Conservation (phyloP, 163 green algal genomes). For the Chloromonas sp. region DNA sequence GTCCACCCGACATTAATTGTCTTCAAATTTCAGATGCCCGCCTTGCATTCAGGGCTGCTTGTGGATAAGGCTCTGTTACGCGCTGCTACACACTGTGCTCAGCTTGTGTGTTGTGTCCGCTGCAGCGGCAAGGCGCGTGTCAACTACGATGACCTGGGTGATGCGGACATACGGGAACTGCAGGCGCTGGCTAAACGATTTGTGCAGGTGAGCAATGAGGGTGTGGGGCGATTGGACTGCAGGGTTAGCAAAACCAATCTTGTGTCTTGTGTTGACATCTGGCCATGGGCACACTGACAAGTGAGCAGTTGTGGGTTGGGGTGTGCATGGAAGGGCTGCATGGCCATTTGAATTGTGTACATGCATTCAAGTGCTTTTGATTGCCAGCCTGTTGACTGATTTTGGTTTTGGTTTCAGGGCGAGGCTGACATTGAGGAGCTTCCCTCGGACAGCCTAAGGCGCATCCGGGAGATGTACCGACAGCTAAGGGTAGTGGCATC, state of each 20-base stretch:
- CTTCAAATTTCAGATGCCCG: no score
- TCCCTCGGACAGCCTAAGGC: conserved; percentile 53
- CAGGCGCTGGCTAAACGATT: conserved; percentile 33
- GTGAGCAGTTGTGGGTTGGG: not conserved
- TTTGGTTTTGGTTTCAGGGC: conserved; percentile 11
- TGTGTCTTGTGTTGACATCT: not conserved
- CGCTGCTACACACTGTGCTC: no score
- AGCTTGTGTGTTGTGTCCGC: not conserved
- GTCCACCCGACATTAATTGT: no score
- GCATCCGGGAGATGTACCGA: conserved; percentile 59
- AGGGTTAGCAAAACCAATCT: not conserved
- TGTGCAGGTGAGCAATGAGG: conserved; percentile 14
- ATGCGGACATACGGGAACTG: conserved; percentile 49
- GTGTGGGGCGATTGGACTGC: not conserved
- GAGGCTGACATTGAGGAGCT: conserved; percentile 52
- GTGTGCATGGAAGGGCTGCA: not conserved
- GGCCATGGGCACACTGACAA: not conserved
- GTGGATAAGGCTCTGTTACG: no score
- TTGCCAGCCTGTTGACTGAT: no score
- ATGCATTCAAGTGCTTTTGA: no score
- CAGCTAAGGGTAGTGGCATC: conserved; percentile 39
- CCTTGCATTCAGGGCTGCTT: no score
- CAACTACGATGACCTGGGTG: conserved; percentile 60
- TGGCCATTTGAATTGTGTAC: not conserved
- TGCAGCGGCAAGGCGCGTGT: conserved; percentile 42